Evolutionary conservation across 169 alveolate genomes (phyloP).

Genomic region (Plasmodium berghei): DNA sequence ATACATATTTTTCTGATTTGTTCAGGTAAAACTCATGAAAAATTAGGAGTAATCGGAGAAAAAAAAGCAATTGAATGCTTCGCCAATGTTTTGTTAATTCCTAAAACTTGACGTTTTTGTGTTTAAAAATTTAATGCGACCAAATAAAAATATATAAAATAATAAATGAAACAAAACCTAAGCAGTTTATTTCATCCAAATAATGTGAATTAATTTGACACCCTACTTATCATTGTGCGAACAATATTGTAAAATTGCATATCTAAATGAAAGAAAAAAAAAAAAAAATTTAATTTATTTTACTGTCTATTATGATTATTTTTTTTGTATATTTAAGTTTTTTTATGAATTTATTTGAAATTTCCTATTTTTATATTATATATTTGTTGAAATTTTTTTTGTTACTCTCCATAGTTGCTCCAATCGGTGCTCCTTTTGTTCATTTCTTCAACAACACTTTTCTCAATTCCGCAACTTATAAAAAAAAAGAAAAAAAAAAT

Average conservation of each 20-base stretch:
- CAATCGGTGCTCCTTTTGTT: constrained; percentile 42
- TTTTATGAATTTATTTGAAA: background rate
- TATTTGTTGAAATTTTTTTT: constrained; percentile 4
- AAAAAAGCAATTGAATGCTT: constrained; percentile 81
- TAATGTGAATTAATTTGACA: background rate
- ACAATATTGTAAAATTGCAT: constrained; percentile 55
- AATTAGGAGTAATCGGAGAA: constrained; percentile 79
- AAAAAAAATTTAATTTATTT: background rate
- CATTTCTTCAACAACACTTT: constrained; percentile 37
- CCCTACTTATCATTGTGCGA: background rate
- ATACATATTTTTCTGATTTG: background rate
- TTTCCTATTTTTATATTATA: constrained; percentile 29
- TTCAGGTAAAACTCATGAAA: constrained; percentile 75
- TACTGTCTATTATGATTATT: background rate
- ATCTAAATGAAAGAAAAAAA: constrained; percentile 11
- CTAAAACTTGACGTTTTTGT: constrained; percentile 6
- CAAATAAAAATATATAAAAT: no score
- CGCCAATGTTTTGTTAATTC: constrained; percentile 77
- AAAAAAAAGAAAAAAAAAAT: background rate
- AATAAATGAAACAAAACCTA: no score
- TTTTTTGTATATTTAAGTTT: constrained; percentile 1
- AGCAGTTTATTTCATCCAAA: background rate
- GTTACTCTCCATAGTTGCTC: constrained; percentile 75
- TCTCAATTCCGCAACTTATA: constrained; percentile 42
- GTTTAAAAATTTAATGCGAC: background rate